Evolutionary conservation across 257 asterid genomes (phyloP).

Genomic region (Sherardia arvensis): DNA sequence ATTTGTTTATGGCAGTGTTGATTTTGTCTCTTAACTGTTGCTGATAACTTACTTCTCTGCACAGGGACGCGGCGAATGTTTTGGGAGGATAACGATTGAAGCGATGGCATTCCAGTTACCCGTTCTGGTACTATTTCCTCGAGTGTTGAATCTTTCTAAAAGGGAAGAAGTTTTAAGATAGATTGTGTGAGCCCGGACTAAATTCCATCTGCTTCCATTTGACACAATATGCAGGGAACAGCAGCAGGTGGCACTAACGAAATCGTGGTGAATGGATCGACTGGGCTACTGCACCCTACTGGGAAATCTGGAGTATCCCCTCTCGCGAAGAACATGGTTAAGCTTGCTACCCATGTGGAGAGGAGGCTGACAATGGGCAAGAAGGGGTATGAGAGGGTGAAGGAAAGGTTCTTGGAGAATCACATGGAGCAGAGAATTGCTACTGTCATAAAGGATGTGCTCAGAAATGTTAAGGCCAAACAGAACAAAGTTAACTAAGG

Average conservation of each 20-base stretch:
- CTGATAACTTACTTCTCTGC: constrained; percentile 1
- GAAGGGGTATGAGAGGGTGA: constrained; percentile 58
- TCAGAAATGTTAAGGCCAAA: constrained; percentile 15
- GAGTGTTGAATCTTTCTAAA: neutral
- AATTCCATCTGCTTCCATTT: neutral
- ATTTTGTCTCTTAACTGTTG: neutral
- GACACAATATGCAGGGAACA: constrained; percentile 54
- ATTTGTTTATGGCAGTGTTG: too few species aligned
- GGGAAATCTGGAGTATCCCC: constrained; percentile 80
- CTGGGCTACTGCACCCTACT: constrained; percentile 78
- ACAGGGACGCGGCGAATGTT: constrained; percentile 96
- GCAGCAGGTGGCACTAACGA: constrained; percentile 97
- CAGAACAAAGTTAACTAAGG: neutral
- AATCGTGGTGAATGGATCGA: constrained; percentile 80
- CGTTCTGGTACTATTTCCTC: constrained; percentile 48
- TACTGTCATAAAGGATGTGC: constrained; percentile 54
- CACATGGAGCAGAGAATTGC: constrained; percentile 82
- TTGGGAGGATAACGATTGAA: constrained; percentile 98
- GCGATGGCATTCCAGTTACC: constrained; percentile 99
- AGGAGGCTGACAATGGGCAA: constrained; percentile 67
- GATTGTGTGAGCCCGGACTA: neutral
- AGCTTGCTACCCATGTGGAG: constrained; percentile 57
- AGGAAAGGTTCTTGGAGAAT: constrained; percentile 64
- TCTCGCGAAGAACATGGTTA: constrained; percentile 63
- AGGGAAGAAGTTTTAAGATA: too few species aligned